A percentile compares a stretch with the other conserved stretches of the same genome.
These are phyloP conservation scores for Polysphondylium violaceum DNA, from an alignment of 78 protist species.

Conservation along the genomic window DNA sequence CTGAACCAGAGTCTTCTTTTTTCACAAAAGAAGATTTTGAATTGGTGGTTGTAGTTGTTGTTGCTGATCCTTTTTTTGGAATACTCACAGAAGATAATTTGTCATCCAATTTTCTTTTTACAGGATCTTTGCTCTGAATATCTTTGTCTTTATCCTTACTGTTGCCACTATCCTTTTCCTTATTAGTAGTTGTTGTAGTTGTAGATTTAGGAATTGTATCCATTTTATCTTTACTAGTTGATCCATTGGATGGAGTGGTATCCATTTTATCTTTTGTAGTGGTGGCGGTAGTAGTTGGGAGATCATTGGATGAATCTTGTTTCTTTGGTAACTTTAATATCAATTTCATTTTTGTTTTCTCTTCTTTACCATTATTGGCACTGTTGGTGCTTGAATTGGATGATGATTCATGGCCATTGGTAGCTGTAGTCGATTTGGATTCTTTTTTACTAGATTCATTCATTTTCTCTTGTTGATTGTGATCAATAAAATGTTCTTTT, in stretches of 20 bases:
- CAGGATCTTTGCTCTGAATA: background rate
- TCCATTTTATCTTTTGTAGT: background rate
- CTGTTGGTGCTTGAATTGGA: too few relatives aligned
- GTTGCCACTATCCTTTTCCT: background rate
- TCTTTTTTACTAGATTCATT: too few relatives aligned
- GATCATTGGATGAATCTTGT: background rate
- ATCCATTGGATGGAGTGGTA: background rate
- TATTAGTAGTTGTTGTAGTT: background rate
- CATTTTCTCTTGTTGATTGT: background rate
- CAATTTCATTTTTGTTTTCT: background rate
- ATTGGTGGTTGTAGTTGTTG: background rate
- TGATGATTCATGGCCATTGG: background rate
- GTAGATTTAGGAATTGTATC: slow-evolving; percentile 9
- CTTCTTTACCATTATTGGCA: background rate
- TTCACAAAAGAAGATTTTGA: background rate
- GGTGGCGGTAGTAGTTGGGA: background rate
- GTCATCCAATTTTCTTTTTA: background rate
- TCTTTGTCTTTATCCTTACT: background rate
- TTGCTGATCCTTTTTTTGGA: background rate
- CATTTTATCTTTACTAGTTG: background rate
- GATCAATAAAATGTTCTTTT: background rate
- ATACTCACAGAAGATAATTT: background rate
- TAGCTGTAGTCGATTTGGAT: background rate
- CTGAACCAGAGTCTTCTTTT: background rate
- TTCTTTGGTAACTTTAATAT: background rate